Conservation (phyloP, 495 filamentous ascomycete species). For the Penicillium lividum region DNA sequence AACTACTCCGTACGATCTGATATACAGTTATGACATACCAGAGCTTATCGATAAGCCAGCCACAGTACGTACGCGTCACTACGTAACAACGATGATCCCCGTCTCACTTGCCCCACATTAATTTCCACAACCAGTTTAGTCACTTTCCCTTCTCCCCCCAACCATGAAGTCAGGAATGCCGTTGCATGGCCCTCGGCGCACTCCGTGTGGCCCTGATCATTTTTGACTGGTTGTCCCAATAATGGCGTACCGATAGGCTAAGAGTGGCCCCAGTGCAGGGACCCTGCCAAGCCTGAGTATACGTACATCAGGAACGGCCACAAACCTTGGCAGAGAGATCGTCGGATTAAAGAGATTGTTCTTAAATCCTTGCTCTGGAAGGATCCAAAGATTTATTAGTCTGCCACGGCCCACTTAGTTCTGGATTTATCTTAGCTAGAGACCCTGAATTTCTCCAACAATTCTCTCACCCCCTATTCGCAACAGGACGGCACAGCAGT, state of each 20-base stretch:
- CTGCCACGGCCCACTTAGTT: neutral
- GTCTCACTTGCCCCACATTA: neutral
- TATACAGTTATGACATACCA: no score
- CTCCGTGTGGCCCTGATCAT: neutral
- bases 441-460: conserved; percentile 1
- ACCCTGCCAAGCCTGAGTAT: conserved; percentile 14
- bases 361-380: neutral
- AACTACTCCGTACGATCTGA: neutral
- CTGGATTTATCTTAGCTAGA: neutral
- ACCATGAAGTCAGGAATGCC: conserved; percentile 5
- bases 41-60: neutral
- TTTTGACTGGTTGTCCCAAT: neutral
- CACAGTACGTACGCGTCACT: neutral
- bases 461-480: neutral
- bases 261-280: neutral
- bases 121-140: neutral
- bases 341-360: conserved; percentile 1
- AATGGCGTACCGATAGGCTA: neutral
- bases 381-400: neutral
- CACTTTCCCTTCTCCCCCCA: neutral
- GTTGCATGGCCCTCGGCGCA: neutral
- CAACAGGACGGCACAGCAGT: neutral
- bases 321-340: conserved; percentile 5
- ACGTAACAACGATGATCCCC: conserved; percentile 1
- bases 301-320: conserved; percentile 16